phyloP scores from a whole-genome alignment of 345 rosid species.

The Nasturtium officinale region DNA sequence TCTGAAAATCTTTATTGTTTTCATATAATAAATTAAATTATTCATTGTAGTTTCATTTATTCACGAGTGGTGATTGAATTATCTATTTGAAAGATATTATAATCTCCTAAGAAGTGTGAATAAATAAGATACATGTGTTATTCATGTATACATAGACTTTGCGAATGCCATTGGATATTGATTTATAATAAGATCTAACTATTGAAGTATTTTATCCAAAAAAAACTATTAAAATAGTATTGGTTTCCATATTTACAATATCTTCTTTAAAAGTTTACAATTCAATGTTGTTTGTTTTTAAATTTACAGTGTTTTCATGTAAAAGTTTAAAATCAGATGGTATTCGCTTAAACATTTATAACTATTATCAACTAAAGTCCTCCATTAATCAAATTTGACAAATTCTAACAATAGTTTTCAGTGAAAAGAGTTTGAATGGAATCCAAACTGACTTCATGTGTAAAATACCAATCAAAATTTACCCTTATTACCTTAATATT shows the following conservation, averaged over 20 bases:
- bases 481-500: too few relatives aligned
- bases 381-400: not conserved
- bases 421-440: not conserved
- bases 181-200: not conserved
- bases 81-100: not conserved
- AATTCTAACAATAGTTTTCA: not conserved
- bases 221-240: too few relatives aligned
- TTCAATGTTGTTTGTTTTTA: not conserved
- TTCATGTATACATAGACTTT: not conserved
- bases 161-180: not conserved
- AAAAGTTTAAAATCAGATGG: too few relatives aligned
- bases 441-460: not conserved
- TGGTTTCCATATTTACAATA: not conserved
- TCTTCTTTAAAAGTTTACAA: not conserved
- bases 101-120: not conserved
- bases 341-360: not conserved
- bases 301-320: not conserved
- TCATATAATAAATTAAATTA: not conserved
- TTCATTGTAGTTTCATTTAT: not conserved
- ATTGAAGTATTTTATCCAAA: too few relatives aligned
- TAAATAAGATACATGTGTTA: not conserved
- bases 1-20: not conserved
- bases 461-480: too few relatives aligned
- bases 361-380: not conserved
- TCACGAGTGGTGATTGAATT: not conserved